Conservation (phyloP, 495 filamentous ascomycete species). For the Penicillium diatomitis region DNA sequence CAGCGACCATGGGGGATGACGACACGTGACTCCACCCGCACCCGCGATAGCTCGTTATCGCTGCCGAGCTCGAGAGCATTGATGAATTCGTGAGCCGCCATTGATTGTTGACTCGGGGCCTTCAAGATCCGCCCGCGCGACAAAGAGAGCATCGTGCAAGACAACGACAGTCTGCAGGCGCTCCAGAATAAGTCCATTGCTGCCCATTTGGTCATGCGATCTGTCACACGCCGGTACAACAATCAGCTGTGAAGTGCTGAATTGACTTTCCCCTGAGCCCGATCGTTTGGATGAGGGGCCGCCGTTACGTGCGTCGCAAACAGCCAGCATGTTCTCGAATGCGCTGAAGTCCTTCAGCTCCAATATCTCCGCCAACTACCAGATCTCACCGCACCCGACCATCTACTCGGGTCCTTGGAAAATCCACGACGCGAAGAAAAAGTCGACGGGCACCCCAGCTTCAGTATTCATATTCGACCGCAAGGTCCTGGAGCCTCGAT, state of each 20-base stretch:
- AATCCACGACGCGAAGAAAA: slow-evolving; percentile 95
- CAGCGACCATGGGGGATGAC: not conserved
- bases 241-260: slow-evolving; percentile 6
- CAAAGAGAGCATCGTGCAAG: too few relatives aligned
- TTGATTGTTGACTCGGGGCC: not conserved
- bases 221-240: not conserved
- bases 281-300: not conserved
- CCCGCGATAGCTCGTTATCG: slow-evolving; percentile 12
- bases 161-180: too few relatives aligned
- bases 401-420: slow-evolving; percentile 87
- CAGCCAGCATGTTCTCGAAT: slow-evolving; percentile 72
- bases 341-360: slow-evolving; percentile 86
- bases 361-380: slow-evolving; percentile 87
- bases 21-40: slow-evolving; percentile 4
- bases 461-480: slow-evolving; percentile 94
- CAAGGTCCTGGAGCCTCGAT: slow-evolving; percentile 68
- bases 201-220: slow-evolving; percentile 3
- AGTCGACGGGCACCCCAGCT: slow-evolving; percentile 74
- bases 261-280: not conserved
- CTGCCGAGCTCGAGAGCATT: not conserved
- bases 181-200: too few relatives aligned
- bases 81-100: not conserved
- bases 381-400: slow-evolving; percentile 56
- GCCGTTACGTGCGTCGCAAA: not conserved
- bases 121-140: too few relatives aligned